Evolutionary conservation across 2,329 filamentous ascomycete genomes (phyloP).

Genomic region (Cladosporium cucumerinum): DNA sequence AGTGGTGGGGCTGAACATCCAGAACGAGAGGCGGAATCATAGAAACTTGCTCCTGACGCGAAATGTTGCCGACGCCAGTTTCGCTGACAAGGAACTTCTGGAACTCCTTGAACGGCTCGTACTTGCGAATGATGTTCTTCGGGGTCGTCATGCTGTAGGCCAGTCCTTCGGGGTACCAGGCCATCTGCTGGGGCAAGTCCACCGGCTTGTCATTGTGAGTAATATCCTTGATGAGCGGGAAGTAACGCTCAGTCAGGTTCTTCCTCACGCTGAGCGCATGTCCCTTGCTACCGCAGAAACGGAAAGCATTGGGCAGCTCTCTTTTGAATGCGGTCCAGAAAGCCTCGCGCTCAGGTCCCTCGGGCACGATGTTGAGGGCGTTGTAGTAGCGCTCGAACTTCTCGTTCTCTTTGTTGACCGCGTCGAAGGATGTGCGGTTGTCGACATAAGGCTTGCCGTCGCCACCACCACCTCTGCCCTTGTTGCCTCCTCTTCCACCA

Average conservation of each 20-base stretch:
- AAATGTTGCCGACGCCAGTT: conserved; percentile 95
- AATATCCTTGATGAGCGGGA: conserved; percentile 84
- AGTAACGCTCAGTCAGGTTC: conserved; percentile 81
- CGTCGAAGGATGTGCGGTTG: conserved; percentile 48
- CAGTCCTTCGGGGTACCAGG: conserved; percentile 92
- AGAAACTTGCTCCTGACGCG: conserved; percentile 93
- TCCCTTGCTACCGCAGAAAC: conserved; percentile 92
- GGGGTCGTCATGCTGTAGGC: conserved; percentile 98
- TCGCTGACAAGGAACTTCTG: conserved; percentile 98
- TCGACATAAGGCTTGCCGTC: conserved; percentile 20
- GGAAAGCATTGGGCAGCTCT: conserved; percentile 94
- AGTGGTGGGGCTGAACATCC: conserved; percentile 87
- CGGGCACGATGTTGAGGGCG: conserved; percentile 67
- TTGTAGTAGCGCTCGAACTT: conserved; percentile 87
- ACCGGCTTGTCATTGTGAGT: conserved; percentile 78
- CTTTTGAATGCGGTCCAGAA: conserved; percentile 83
- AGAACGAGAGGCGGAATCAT: conserved; percentile 97
- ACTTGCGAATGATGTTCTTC: conserved; percentile 91
- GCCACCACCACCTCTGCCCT: conserved; percentile 6
- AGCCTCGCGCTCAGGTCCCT: conserved; percentile 65
- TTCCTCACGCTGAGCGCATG: conserved; percentile 92
- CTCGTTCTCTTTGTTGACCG: conserved; percentile 75
- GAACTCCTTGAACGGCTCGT: conserved; percentile 89
- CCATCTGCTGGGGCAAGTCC: conserved; percentile 74
- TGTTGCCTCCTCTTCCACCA: conserved; percentile 15